These are phyloP conservation scores for Erythrophleum fordii DNA, from an alignment of 306 rosid species.

Conservation along the genomic window DNA sequence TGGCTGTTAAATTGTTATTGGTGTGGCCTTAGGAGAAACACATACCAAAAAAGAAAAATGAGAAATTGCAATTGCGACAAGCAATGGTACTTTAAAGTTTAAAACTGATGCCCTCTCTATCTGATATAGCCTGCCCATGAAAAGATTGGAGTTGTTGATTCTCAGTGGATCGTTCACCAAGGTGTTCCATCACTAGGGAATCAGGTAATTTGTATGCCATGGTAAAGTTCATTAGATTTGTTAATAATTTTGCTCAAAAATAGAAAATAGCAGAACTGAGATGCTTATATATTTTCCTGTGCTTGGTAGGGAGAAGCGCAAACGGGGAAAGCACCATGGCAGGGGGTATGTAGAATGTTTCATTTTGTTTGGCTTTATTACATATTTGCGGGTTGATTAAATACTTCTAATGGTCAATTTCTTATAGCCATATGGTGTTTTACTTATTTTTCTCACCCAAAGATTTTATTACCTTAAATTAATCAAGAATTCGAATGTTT, in stretches of 20 bases:
- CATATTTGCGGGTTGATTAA: neutral
- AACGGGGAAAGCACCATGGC: constrained; percentile 86
- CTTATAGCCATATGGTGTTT: neutral
- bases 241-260: neutral
- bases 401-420: neutral
- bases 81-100: neutral
- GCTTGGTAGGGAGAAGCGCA: constrained; percentile 69
- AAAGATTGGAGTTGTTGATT: constrained; percentile 97
- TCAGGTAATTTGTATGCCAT: constrained; percentile 63
- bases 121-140: constrained; percentile 88
- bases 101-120: constrained; percentile 7
- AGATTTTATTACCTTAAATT: neutral
- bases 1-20: neutral
- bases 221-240: neutral
- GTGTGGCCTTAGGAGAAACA: constrained; percentile 9
- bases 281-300: constrained; percentile 30
- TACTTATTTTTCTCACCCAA: neutral
- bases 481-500: neutral
- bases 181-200: constrained; percentile 89
- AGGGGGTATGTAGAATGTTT: constrained; percentile 67
- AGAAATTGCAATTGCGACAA: constrained; percentile 11
- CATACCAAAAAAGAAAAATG: neutral
- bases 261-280: neutral
- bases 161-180: constrained; percentile 98
- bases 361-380: neutral